Conservation (phyloP, 225 moss, liverwort and hornwort genomes). For the Pseudoscleropodium purum region DNA sequence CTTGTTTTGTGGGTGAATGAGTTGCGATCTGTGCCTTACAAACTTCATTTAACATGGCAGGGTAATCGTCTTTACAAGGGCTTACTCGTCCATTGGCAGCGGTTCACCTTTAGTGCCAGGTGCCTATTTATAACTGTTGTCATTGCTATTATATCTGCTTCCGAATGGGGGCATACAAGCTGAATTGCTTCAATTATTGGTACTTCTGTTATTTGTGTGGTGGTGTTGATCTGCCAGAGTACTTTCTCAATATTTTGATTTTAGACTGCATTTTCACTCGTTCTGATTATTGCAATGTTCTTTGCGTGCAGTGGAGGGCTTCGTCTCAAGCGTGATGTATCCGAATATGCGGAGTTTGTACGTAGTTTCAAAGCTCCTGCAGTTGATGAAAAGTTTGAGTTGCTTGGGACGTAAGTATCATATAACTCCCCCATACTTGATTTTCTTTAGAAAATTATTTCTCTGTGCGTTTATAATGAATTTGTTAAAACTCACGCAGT, state of each 20-base stretch:
- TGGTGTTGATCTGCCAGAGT: not conserved
- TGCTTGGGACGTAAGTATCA: slow-evolving; percentile 88
- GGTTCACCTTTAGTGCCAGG: slow-evolving; percentile 93
- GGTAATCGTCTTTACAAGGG: slow-evolving; percentile 96
- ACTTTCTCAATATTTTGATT: not conserved
- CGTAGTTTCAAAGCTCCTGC: slow-evolving; percentile 98
- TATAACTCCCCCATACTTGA: not conserved
- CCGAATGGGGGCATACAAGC: not conserved
- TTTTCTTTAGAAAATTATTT: not conserved
- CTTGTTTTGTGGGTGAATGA: not conserved
- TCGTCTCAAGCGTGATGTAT: slow-evolving; percentile 93
- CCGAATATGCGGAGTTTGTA: slow-evolving; percentile 95
- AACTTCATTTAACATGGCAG: slow-evolving; percentile 27
- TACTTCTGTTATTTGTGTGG: not conserved
- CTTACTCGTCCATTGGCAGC: slow-evolving; percentile 83
- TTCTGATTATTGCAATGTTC: not conserved
- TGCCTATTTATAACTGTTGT: not conserved
- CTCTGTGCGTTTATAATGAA: not conserved
- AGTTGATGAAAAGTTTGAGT: slow-evolving; percentile 99
- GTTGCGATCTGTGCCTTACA: not conserved
- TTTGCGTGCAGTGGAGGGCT: slow-evolving; percentile 75
- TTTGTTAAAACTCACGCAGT: not conserved
- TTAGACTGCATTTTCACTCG: not conserved
- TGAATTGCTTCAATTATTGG: not conserved
- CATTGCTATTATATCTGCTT: not conserved